Base-by-base conservation (phyloP, 179 eudicot genomes). In the Patellifolia procumbens region DNA sequence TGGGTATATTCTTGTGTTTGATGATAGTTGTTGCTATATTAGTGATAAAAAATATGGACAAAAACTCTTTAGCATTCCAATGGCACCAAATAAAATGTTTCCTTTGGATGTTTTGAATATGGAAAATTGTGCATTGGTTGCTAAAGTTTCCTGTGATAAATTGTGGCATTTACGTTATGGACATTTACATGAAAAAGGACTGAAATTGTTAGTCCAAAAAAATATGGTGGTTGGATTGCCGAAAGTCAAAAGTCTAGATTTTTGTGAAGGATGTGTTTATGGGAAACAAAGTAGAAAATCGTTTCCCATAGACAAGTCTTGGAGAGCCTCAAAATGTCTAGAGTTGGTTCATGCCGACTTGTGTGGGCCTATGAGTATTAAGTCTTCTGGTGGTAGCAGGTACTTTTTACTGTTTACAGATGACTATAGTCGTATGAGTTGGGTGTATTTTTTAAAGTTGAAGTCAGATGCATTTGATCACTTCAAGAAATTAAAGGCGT, bases 111-210 rank as follows among this genome's bases (percentile, higher is more conserved):
- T 75, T 22, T 29, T 17, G 5, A 39, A 43, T 22, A 68, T 43
- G 10, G 35, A 7, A 16, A 59, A n/a, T 45, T 7, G 2, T 24
- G 78, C 78, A 0, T 51, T 60, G 17, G 37, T 51, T 49, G 63
- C 26, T n/a, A 64, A 64, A 39, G 51, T 28, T n/a, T 9, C 3
- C 31, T 32, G 20, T 35, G 63, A 75, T 32, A 65, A 64, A 11
- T 34, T 72, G 31, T 72, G 75, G 75, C 75, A 72, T n/a, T 72
- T 72, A 16, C 31, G 75, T 8, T 72, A 51, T 51, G 65, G 75
- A 2, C 49, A 72, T 56, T 72, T 72, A n/a, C 34, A 72, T 72
- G 35, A n/a, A 24, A 24, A 72, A 34, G 64, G 64, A 2, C 6
- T 72, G 19, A 35, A 72, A 55, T 15, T 72, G 0, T 39, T 72